These are phyloP conservation scores for Neonectria hederae DNA, from an alignment of 2,329 filamentous ascomycete genomes.

Conservation along the genomic window DNA sequence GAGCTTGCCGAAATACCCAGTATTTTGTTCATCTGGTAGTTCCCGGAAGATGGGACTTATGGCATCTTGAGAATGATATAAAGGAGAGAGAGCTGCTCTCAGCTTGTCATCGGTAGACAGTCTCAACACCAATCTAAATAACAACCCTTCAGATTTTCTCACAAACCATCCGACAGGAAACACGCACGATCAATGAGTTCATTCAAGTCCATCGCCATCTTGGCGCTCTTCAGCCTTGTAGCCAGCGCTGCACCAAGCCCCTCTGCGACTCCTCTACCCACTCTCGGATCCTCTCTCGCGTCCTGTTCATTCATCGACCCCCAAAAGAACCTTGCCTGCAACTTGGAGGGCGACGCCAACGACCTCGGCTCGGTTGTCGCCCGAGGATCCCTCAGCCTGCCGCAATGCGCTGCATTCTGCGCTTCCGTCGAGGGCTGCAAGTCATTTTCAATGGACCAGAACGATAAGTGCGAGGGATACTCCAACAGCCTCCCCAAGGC, in stretches of 20 bases:
- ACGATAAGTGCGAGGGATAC: not conserved
- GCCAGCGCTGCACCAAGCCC: not conserved
- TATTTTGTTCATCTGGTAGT: not conserved
- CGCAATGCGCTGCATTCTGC: not conserved
- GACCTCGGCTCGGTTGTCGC: not conserved
- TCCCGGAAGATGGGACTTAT: not conserved
- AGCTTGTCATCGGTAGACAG: not conserved
- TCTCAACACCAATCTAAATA: not conserved
- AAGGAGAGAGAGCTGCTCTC: not conserved
- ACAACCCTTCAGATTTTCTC: not conserved
- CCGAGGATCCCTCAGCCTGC: not conserved
- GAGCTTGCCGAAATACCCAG: not conserved
- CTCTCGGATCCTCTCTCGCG: not conserved
- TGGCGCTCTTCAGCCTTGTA: not conserved
- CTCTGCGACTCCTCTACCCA: not conserved
- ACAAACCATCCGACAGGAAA: not conserved
- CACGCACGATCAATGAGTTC: not conserved
- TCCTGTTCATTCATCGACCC: not conserved
- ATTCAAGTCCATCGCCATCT: not conserved
- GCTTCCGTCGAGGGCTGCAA: not conserved
- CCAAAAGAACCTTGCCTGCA: not conserved
- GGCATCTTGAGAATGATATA: not conserved
- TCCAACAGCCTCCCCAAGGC: not conserved
- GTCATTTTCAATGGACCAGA: not conserved
- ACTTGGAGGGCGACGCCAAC: not conserved